phyloP scores from a whole-genome alignment of 2,329 filamentous ascomycete genomes.

The Penicillium concentricum region DNA sequence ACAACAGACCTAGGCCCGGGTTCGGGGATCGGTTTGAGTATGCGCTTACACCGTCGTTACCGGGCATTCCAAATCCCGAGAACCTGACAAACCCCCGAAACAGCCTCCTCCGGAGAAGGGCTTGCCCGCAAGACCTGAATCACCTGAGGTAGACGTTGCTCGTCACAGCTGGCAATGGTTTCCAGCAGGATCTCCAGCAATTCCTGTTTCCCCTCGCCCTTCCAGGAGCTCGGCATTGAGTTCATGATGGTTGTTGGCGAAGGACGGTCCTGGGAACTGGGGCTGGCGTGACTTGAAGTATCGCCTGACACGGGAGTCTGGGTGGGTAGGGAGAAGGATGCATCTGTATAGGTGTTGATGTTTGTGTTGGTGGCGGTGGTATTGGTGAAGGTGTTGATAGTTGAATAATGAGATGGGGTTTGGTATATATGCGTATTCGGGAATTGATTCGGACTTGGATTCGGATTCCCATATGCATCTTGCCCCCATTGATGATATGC shows the following conservation, averaged over 20 bases:
- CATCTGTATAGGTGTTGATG: not conserved
- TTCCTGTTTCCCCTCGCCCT: constrained; percentile 22
- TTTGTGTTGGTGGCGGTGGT: not conserved
- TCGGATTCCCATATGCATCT: not conserved
- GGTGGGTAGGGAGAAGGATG: not conserved
- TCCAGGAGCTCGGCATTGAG: constrained; percentile 24
- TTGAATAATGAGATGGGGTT: constrained; percentile 1
- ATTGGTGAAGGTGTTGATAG: not conserved
- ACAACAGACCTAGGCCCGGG: not conserved
- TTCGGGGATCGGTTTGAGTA: not conserved
- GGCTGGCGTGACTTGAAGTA: not conserved
- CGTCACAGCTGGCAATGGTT: constrained; percentile 30
- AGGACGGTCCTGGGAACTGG: not conserved
- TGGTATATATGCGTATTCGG: not conserved
- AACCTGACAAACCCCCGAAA: constrained; percentile 26
- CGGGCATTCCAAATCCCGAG: constrained; percentile 16
- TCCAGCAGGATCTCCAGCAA: constrained; percentile 27
- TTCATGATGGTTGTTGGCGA: constrained; percentile 7
- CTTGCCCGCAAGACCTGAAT: constrained; percentile 29
- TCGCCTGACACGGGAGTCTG: not conserved
- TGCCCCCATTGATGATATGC: not conserved
- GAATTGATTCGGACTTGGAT: not conserved
- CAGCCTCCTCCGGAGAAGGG: constrained; percentile 29
- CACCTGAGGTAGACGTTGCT: constrained; percentile 24
- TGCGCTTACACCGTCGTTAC: not conserved